Conservation (phyloP, 805 yeast species). For the Phaffomyces opuntiae region DNA sequence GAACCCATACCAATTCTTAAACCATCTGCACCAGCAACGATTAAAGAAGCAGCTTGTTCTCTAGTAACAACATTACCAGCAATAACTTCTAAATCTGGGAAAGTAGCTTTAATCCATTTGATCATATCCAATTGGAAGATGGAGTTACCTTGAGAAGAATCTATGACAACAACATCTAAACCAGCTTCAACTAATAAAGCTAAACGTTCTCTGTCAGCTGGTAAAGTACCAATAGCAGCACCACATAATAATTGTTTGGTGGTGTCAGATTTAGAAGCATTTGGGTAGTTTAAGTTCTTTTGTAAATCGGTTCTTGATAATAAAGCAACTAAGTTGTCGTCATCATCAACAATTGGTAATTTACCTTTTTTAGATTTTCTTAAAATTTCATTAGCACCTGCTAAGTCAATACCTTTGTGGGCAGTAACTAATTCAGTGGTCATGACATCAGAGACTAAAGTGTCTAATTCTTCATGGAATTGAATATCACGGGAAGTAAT, state of each 20-base stretch:
- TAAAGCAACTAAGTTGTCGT: conserved; percentile 75
- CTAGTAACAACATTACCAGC: conserved; percentile 99
- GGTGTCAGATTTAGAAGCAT: conserved; percentile 86
- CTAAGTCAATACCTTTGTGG: conserved; percentile 68
- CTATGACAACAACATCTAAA: conserved; percentile 90
- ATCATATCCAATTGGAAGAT: conserved; percentile 91
- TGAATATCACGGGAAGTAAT: conserved; percentile 96
- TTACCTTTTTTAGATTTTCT: conserved; percentile 95
- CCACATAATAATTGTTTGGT: conserved; percentile 97
- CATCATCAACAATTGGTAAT: conserved; percentile 81
- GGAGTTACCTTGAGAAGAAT: conserved; percentile 97
- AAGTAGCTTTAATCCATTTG: conserved; percentile 77
- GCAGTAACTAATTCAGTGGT: conserved; percentile 84
- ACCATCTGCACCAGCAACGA: conserved; percentile 96
- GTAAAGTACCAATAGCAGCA: conserved; percentile 96
- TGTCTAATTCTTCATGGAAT: conserved; percentile 70
- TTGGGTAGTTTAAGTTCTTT: conserved; percentile 89
- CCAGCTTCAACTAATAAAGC: conserved; percentile 87
- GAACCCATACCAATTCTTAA: conserved; percentile 99
- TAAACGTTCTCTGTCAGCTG: conserved; percentile 82
- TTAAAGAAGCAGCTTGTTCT: conserved; percentile 95
- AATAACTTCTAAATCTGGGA: conserved; percentile 78
- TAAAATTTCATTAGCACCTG: conserved; percentile 85
- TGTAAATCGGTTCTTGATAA: conserved; percentile 94
- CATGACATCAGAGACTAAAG: conserved; percentile 75